A percentile compares a stretch with the other conserved stretches of the same genome.
phyloP scores from a whole-genome alignment of 352 stramenopile species.

The Achlya hypogyna region DNA sequence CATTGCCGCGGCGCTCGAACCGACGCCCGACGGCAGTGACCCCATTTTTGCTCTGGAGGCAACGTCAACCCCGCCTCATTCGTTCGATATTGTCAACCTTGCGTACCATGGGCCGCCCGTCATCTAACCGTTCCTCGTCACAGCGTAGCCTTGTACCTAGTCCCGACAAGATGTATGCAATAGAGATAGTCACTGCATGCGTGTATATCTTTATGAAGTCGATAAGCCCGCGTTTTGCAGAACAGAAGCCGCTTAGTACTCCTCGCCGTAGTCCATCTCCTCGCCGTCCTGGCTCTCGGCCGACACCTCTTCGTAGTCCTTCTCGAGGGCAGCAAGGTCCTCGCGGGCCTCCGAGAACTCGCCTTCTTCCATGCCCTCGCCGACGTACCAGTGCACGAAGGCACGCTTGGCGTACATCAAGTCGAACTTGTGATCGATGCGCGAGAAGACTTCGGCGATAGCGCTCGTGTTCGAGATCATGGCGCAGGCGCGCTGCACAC shows the following conservation, averaged over 20 bases:
- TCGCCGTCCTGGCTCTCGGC: conserved; percentile 91
- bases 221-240: background rate
- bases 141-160: too few species aligned
- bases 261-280: conserved; percentile 81
- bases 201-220: background rate
- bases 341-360: conserved; percentile 97
- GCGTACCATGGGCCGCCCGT: background rate
- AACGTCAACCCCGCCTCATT: background rate
- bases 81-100: conserved; percentile 7
- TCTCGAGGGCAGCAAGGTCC: conserved; percentile 95
- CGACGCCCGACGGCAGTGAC: background rate
- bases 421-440: conserved; percentile 99
- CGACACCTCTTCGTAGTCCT: conserved; percentile 98
- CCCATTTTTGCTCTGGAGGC: background rate
- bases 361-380: conserved; percentile 98
- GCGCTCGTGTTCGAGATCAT: conserved; percentile 98
- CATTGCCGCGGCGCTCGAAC: background rate
- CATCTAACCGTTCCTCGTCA: too few species aligned
- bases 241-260: conserved; percentile 45
- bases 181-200: too few species aligned
- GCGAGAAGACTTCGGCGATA: conserved; percentile 93
- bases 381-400: conserved; percentile 98
- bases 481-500: conserved; percentile 93
- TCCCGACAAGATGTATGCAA: too few species aligned
- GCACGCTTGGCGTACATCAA: conserved; percentile 98